Evolutionary conservation across 1,284 basidiomycete genomes (phyloP).

Genomic region (Salmacisia buchloeana): DNA sequence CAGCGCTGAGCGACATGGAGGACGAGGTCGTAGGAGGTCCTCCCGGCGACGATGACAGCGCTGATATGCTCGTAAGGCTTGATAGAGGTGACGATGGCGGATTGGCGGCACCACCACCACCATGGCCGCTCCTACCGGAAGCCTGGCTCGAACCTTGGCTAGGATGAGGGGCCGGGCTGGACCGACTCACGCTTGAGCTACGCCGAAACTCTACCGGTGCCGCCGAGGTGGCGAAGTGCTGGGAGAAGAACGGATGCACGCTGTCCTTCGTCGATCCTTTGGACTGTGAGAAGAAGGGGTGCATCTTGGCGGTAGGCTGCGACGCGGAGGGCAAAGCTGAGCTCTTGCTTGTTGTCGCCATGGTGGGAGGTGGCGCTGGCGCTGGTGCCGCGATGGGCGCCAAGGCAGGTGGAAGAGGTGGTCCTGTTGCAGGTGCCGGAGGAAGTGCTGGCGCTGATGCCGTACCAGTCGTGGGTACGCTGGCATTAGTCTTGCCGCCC

Average conservation of each 20-base stretch:
- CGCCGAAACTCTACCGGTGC: neutral
- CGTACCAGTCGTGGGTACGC: too few relatives aligned
- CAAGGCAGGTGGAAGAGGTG: neutral
- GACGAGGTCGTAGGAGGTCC: neutral
- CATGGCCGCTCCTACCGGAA: too few relatives aligned
- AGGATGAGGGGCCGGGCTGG: neutral
- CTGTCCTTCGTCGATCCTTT: too few relatives aligned
- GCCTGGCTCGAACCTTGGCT: too few relatives aligned
- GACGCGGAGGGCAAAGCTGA: too few relatives aligned
- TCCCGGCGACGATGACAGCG: neutral
- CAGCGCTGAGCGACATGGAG: neutral
- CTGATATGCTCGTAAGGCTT: neutral
- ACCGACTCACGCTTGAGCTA: neutral
- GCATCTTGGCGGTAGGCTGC: conserved; percentile 1
- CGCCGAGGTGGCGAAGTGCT: neutral
- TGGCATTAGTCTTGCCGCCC: neutral
- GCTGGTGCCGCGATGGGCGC: neutral
- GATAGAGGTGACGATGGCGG: neutral
- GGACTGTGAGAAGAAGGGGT: neutral
- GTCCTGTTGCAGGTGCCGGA: neutral
- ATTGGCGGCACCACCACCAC: too few relatives aligned
- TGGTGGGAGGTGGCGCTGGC: too few relatives aligned
- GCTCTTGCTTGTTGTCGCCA: too few relatives aligned
- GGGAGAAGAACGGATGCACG: neutral
- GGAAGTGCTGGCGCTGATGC: too few relatives aligned